Percentiles rank a stretch among this genome's conserved stretches.
These are phyloP conservation scores for Fusarium sp. DNA, from an alignment of 2,329 filamentous ascomycete genomes.

Conservation along the genomic window DNA sequence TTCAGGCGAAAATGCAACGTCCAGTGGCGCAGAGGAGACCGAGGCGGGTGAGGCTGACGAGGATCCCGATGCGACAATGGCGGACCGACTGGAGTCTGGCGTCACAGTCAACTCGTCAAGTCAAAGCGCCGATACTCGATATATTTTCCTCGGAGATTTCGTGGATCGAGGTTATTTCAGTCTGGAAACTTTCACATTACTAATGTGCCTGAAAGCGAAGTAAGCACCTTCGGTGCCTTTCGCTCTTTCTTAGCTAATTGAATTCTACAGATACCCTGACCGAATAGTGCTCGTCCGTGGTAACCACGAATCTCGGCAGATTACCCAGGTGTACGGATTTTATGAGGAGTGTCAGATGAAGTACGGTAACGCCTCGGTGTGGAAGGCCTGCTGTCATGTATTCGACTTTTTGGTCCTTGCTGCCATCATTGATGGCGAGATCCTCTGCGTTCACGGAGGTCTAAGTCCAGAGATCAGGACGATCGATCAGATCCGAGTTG, in stretches of 20 bases:
- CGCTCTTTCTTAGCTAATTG: constrained; percentile 38
- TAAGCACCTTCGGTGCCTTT: constrained; percentile 48
- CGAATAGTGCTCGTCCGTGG: constrained; percentile 96
- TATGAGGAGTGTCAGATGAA: constrained; percentile 99
- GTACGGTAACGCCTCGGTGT: constrained; percentile 99
- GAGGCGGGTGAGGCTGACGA: constrained; percentile 58
- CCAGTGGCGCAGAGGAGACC: constrained; percentile 65
- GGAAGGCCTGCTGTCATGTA: constrained; percentile 99
- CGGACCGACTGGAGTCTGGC: constrained; percentile 52
- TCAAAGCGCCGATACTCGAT: constrained; percentile 67
- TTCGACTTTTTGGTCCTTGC: constrained; percentile 98
- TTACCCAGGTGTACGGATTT: constrained; percentile 98
- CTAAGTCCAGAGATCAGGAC: constrained; percentile 92
- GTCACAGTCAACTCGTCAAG: constrained; percentile 53
- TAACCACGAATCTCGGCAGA: constrained; percentile 97
- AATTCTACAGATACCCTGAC: constrained; percentile 80
- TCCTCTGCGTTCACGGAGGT: constrained; percentile 97
- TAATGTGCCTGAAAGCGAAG: constrained; percentile 91
- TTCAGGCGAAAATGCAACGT: constrained; percentile 52
- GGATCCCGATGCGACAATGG: constrained; percentile 48
- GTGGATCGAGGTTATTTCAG: constrained; percentile 98
- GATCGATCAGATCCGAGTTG: constrained; percentile 99
- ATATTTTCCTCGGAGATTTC: constrained; percentile 84
- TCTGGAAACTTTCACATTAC: constrained; percentile 95
- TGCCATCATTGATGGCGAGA: constrained; percentile 97